Percentiles rank a stretch among this genome's conserved stretches.
These are phyloP conservation scores for Pseudogymnoascus sp. DNA, from an alignment of 2,329 filamentous ascomycete species.

Conservation along the genomic window DNA sequence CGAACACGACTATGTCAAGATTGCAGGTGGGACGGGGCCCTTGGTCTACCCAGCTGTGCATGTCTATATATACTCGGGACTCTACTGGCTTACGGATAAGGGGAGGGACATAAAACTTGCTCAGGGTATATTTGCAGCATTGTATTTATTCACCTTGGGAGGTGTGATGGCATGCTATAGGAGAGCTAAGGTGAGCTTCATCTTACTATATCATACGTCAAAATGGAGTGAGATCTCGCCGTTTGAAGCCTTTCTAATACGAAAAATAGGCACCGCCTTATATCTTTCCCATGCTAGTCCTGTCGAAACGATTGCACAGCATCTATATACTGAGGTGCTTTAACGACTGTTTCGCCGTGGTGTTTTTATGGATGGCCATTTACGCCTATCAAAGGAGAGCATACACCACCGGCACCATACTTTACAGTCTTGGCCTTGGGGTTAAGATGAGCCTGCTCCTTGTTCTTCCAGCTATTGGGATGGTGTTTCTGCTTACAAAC, in stretches of 20 bases:
- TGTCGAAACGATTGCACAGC: slow-evolving; percentile 89
- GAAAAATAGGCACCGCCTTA: slow-evolving; percentile 65
- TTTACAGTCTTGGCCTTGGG: slow-evolving; percentile 73
- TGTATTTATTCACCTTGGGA: slow-evolving; percentile 69
- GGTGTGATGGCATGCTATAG: slow-evolving; percentile 78
- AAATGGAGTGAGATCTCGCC: slow-evolving; percentile 11
- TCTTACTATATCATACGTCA: not conserved
- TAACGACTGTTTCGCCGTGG: slow-evolving; percentile 84
- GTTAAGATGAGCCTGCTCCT: slow-evolving; percentile 92
- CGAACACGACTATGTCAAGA: slow-evolving; percentile 79
- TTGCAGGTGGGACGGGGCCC: slow-evolving; percentile 82
- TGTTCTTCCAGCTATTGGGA: slow-evolving; percentile 68
- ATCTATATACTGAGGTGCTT: slow-evolving; percentile 89
- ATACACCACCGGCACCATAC: slow-evolving; percentile 64
- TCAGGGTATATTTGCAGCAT: slow-evolving; percentile 71
- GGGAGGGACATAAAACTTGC: slow-evolving; percentile 69
- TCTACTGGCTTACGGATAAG: slow-evolving; percentile 69
- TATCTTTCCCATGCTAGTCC: slow-evolving; percentile 71
- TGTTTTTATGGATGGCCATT: slow-evolving; percentile 77
- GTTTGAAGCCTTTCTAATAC: not conserved
- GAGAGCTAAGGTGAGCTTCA: slow-evolving; percentile 50
- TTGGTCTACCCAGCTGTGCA: slow-evolving; percentile 92
- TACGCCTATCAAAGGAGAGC: slow-evolving; percentile 63
- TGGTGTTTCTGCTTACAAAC: slow-evolving; percentile 65
- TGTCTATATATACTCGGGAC: slow-evolving; percentile 76